Evolutionary conservation across 2,329 filamentous ascomycete species (phyloP), one percentile per base, ranked within the genome.

Genomic region (Talaromyces pinophilus): DNA sequence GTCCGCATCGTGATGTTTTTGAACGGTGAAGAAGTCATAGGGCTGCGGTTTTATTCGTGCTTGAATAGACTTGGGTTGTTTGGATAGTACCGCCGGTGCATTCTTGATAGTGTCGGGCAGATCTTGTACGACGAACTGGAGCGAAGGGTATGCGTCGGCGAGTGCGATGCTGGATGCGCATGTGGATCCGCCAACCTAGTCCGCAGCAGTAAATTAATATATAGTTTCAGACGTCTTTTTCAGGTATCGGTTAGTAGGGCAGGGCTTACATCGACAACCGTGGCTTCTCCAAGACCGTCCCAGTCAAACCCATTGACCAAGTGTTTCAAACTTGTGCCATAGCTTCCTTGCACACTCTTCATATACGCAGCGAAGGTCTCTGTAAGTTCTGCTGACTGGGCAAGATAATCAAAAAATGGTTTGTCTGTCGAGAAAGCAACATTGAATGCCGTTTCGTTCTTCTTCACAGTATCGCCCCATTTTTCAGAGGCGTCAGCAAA

Each of bases 91-190:
- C 4, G 35, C 40, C 15, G 11, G 17, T 25, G 35, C 19, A 17
- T 44, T 44, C 10, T 17, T 5, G 19, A 42, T 61, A 5, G 59
- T 44, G 48, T 52, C 48, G n/a, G 38, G 59, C 38, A 61, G 59
- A 25, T 61, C 59, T n/a, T 61, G 59, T 42, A 61, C 59, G 38
- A 61, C 22, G 5, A 61, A 61, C 5, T 44, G 35, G 19, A 61
- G 59, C 10, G 25, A 28, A 25, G 57, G 57, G 38, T 44, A 60
- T 42, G 57, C 33, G 11, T n/a, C 30, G 57, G 57, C 57, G 8
- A 60, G 57, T 17, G 57, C 38, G 17, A 60, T 60, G 57, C 38
- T 44, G 10, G 57, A 42, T 28, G 33, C 25, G 22, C 59, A 42
- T 8, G 59, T 61, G 19, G 59, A 61, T 8, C 59, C 59, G 25